Conservation (phyloP, 345 rosid species). For the Capsella bursapastoris region DNA sequence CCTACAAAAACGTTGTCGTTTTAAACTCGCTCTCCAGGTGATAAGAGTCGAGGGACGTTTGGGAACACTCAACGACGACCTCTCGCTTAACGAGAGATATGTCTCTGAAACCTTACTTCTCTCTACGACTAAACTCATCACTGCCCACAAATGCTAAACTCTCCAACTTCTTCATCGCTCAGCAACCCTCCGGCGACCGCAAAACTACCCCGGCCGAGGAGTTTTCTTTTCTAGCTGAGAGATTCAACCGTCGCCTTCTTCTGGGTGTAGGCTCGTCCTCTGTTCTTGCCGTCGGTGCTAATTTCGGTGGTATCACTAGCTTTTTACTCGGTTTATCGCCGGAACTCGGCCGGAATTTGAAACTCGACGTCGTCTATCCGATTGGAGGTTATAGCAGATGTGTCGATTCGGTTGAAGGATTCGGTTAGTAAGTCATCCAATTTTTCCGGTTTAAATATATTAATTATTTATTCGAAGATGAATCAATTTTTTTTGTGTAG, state of each 20-base stretch:
- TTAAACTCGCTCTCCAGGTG: background rate
- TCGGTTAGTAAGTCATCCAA: constrained; percentile 65
- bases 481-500: background rate
- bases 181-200: constrained; percentile 52
- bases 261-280: constrained; percentile 75
- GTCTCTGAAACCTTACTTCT: constrained; percentile 40
- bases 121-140: constrained; percentile 17
- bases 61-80: constrained; percentile 5
- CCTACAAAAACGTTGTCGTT: background rate
- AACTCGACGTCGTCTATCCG: constrained; percentile 85
- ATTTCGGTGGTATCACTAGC: constrained; percentile 81
- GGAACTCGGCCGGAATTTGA: constrained; percentile 60
- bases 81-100: constrained; percentile 21
- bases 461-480: background rate
- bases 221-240: constrained; percentile 66
- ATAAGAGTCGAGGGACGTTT: constrained; percentile 27
- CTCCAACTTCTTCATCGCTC: constrained; percentile 38
- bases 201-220: constrained; percentile 64
- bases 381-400: constrained; percentile 78
- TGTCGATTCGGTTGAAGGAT: constrained; percentile 72
- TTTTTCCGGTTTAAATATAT: background rate
- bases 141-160: constrained; percentile 3
- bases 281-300: constrained; percentile 78
- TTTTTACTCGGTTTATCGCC: constrained; percentile 77
- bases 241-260: constrained; percentile 67